phyloP scores from a whole-genome alignment of 352 stramenopile genomes.

The Phytophthora hybrid region DNA sequence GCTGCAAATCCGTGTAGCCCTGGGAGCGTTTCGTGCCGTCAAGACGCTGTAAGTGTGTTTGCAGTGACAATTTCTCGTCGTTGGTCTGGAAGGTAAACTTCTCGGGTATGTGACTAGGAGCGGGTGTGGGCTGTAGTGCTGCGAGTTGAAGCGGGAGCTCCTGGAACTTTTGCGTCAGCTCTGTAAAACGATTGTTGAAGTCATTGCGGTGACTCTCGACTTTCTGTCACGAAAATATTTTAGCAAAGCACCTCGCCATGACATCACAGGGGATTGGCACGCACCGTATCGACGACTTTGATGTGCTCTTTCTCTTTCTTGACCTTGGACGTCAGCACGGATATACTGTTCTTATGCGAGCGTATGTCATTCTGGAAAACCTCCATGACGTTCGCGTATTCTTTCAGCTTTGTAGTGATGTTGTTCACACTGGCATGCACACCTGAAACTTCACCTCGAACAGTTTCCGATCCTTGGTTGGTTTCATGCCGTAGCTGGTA shows the following conservation, averaged over 20 bases:
- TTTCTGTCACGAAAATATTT: constrained; percentile 49
- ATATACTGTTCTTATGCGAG: constrained; percentile 54
- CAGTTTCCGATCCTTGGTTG: constrained; percentile 48
- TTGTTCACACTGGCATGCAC: constrained; percentile 55
- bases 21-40: constrained; percentile 27
- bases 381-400: constrained; percentile 69
- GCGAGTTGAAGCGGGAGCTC: constrained; percentile 63
- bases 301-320: constrained; percentile 71
- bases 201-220: constrained; percentile 73
- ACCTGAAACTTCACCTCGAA: constrained; percentile 55
- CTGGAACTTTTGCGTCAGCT: constrained; percentile 72
- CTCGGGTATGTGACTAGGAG: constrained; percentile 19
- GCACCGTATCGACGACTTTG: constrained; percentile 60
- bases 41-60: constrained; percentile 53
- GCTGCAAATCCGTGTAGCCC: constrained; percentile 71
- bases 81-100: constrained; percentile 64
- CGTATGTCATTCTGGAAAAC: constrained; percentile 75
- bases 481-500: constrained; percentile 49
- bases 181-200: constrained; percentile 64
- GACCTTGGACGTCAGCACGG: constrained; percentile 56
- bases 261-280: background rate
- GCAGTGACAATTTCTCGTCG: constrained; percentile 64
- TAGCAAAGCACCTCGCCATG: background rate
- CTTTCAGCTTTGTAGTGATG: constrained; percentile 63
- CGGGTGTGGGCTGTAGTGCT: constrained; percentile 44